A percentile compares a stretch with the other conserved stretches of the same genome.
These are phyloP conservation scores for Fusarium robinianum DNA, from an alignment of 2,329 filamentous ascomycete genomes.

Conservation along the genomic window DNA sequence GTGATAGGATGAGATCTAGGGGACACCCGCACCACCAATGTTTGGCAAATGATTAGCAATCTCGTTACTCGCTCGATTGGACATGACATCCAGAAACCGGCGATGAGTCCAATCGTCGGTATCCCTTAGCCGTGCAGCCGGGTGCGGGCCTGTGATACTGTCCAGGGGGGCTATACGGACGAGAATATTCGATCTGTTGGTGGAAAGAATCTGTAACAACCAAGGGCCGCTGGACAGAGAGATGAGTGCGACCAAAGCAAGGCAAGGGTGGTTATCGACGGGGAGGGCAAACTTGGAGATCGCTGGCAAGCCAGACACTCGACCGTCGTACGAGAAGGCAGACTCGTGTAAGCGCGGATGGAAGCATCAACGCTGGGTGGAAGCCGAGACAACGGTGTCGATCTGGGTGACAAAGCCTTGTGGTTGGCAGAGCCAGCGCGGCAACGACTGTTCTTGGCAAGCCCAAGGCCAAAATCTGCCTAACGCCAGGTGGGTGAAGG, in stretches of 20 bases:
- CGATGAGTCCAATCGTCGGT: constrained; percentile 9
- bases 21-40: constrained; percentile 18
- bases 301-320: too few species aligned
- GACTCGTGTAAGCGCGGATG: too few species aligned
- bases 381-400: too few species aligned
- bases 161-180: constrained; percentile 7
- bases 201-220: constrained; percentile 12
- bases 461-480: too few species aligned
- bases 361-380: too few species aligned
- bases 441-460: too few species aligned
- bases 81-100: constrained; percentile 21
- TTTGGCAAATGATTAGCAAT: constrained; percentile 32
- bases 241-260: neutral
- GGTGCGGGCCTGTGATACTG: constrained; percentile 24
- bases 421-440: too few species aligned
- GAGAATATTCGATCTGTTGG: constrained; percentile 6
- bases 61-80: constrained; percentile 29
- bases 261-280: neutral
- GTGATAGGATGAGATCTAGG: constrained; percentile 28
- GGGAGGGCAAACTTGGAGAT: neutral
- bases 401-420: too few species aligned
- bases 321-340: too few species aligned
- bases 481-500: neutral
- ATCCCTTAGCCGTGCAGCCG: constrained; percentile 17
- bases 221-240: constrained; percentile 1